phyloP scores from a whole-genome alignment of 2,329 filamentous ascomycete species.

The Cladorrhinum sp. region DNA sequence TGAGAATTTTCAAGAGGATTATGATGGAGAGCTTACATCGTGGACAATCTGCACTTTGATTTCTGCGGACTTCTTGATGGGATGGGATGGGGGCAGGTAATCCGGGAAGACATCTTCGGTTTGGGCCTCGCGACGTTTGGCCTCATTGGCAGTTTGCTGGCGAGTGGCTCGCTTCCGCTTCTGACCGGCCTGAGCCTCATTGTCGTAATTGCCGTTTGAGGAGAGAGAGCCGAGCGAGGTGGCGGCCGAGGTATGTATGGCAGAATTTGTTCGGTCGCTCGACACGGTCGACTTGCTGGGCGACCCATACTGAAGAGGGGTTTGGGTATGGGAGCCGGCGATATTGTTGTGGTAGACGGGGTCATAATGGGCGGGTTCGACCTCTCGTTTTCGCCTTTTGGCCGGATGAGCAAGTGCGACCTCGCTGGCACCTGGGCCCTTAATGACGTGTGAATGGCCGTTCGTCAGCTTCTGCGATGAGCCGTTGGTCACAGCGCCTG shows the following conservation, averaged over 20 bases:
- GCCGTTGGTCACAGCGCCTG: constrained; percentile 33
- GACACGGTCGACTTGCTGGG: constrained; percentile 70
- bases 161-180: constrained; percentile 84
- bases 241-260: constrained; percentile 79
- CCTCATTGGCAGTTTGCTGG: constrained; percentile 77
- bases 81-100: constrained; percentile 83
- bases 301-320: constrained; percentile 64
- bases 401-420: constrained; percentile 48
- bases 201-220: constrained; percentile 61
- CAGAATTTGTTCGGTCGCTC: constrained; percentile 78
- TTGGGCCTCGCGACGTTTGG: constrained; percentile 73
- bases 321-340: constrained; percentile 68
- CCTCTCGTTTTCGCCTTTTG: constrained; percentile 72
- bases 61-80: constrained; percentile 84
- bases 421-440: constrained; percentile 29
- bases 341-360: constrained; percentile 67
- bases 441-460: constrained; percentile 37
- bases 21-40: constrained; percentile 51
- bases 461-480: constrained; percentile 33
- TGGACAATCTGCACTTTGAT: constrained; percentile 61
- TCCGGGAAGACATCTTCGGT: constrained; percentile 66
- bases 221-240: constrained; percentile 77
- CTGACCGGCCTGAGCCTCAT: constrained; percentile 67
- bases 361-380: constrained; percentile 59
- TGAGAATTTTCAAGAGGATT: not conserved